Conservation (phyloP, 345 rosid species). For the Balakata baccata region DNA sequence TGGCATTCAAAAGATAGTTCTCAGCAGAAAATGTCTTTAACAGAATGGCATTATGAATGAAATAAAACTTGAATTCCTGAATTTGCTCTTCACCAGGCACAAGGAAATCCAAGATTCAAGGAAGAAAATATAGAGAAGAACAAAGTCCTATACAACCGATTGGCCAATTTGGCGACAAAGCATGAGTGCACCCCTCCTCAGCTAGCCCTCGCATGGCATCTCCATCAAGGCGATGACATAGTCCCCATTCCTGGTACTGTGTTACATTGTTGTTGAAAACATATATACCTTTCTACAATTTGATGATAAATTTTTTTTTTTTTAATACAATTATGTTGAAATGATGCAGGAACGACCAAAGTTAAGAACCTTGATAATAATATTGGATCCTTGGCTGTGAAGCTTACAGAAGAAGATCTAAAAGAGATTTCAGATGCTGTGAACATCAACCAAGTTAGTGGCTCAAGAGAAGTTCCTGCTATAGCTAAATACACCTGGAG, state of each 20-base stretch:
- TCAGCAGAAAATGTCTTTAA: neutral
- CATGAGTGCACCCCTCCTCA: conserved; percentile 42
- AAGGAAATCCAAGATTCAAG: conserved; percentile 39
- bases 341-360: conserved; percentile 25
- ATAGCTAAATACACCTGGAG: conserved; percentile 5
- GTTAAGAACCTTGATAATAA: conserved; percentile 24
- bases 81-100: neutral
- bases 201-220: conserved; percentile 49
- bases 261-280: neutral
- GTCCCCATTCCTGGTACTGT: conserved; percentile 48
- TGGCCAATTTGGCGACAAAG: conserved; percentile 37
- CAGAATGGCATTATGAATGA: neutral
- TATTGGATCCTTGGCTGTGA: conserved; percentile 21
- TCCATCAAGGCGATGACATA: conserved; percentile 46
- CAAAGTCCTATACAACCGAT: conserved; percentile 31
- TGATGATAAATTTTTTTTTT: neutral
- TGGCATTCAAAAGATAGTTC: no score
- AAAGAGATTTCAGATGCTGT: conserved; percentile 21
- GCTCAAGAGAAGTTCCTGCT: neutral
- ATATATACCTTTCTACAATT: neutral
- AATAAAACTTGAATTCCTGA: neutral
- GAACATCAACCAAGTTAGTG: conserved; percentile 18
- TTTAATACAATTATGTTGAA: neutral
- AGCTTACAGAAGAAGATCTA: conserved; percentile 22
- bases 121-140: conserved; percentile 49